A percentile compares a stretch with the other conserved stretches of the same genome.
Conservation (phyloP, 306 rosid genomes). For the Cyclanthera cordifolia region DNA sequence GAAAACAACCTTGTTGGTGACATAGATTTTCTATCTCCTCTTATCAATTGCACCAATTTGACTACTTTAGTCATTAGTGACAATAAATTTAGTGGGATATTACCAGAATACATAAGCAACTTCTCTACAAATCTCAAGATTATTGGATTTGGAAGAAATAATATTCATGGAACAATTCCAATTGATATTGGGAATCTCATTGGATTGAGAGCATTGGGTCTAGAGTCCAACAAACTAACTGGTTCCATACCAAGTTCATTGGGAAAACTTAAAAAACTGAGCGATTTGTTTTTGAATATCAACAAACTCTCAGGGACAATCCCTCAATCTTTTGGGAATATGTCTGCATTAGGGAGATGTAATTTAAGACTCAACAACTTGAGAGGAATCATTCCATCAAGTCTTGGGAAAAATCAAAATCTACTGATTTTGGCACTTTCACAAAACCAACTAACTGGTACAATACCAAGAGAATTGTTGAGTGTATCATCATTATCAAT, state of each 20-base stretch:
- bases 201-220: not conserved
- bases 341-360: not conserved
- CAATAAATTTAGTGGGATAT: conserved; percentile 20
- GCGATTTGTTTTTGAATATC: accelerated
- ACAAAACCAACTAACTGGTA: conserved; percentile 14
- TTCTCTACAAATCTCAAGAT: conserved; percentile 13
- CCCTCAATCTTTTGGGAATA: conserved; percentile 22
- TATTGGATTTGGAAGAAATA: not conserved
- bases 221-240: conserved; percentile 8
- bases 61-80: not conserved
- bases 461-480: conserved; percentile 17
- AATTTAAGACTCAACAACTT: not conserved
- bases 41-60: conserved; percentile 18
- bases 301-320: conserved; percentile 17
- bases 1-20: conserved; percentile 14
- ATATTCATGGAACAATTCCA: conserved; percentile 19
- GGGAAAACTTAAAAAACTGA: not conserved
- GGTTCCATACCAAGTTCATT: conserved; percentile 18
- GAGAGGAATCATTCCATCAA: conserved; percentile 11
- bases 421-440: not conserved
- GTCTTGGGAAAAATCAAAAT: conserved; percentile 1
- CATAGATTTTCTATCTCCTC: conserved; percentile 17
- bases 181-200: conserved; percentile 15
- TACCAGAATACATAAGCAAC: conserved; percentile 19
- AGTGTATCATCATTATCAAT: conserved; percentile 8